Conservation (phyloP, 2,329 filamentous ascomycete species). For the Biscogniauxia sp. region DNA sequence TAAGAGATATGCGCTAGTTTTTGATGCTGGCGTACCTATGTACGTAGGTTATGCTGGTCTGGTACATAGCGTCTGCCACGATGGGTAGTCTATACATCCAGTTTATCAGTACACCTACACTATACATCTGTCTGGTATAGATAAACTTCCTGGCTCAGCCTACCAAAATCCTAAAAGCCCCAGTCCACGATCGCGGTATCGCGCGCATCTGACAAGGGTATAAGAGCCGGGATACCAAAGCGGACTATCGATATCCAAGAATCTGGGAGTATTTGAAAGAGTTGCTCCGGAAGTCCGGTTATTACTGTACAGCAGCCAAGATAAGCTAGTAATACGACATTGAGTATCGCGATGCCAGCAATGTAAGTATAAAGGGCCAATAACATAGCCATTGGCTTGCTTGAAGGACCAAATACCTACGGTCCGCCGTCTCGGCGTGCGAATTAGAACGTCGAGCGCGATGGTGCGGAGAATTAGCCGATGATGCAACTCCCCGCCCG, state of each 20-base stretch:
- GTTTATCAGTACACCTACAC: too few species aligned
- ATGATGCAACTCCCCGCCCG: slow-evolving; percentile 18
- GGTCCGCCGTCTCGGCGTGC: neutral
- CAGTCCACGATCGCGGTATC: neutral
- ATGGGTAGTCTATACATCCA: neutral
- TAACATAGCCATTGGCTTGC: neutral
- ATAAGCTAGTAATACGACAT: neutral
- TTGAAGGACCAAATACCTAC: neutral
- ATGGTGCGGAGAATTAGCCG: slow-evolving; percentile 2
- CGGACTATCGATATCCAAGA: neutral
- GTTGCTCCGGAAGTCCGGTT: neutral
- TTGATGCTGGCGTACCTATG: too few species aligned
- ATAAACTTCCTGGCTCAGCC: neutral
- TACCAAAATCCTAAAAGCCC: neutral
- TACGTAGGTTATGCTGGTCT: too few species aligned
- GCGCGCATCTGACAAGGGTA: neutral
- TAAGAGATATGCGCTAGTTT: neutral
- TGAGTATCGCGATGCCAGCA: neutral
- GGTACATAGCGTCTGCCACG: too few species aligned
- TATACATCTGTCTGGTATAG: neutral
- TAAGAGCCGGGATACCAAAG: neutral
- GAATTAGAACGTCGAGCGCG: neutral
- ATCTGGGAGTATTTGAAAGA: neutral
- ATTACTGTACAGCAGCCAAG: neutral
- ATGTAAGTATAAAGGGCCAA: neutral